phyloP scores from a whole-genome alignment of 345 rosid species.

The Xanthoceras sorbifolium region DNA sequence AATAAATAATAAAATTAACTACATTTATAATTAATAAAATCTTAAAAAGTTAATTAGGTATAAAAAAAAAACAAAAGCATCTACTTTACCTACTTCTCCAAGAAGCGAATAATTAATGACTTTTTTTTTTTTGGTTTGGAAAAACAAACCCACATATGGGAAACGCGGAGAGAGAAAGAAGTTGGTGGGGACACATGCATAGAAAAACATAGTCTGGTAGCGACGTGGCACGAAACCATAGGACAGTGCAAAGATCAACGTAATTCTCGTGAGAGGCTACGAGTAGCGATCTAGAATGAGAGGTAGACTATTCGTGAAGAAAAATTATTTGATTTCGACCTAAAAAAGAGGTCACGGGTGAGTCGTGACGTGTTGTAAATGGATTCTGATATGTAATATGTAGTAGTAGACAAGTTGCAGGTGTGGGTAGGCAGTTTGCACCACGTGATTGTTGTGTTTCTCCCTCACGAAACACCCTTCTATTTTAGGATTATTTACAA shows the following conservation, averaged over 20 bases:
- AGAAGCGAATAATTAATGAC: not conserved
- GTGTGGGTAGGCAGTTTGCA: not conserved
- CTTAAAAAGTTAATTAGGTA: no score
- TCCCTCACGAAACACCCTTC: constrained; percentile 1
- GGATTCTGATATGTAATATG: not conserved
- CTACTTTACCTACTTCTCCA: not conserved
- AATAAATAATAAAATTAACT: no score
- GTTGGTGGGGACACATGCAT: constrained; percentile 12
- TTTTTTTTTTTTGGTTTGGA: no score
- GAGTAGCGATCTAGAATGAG: constrained; percentile 6
- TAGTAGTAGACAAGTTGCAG: no score
- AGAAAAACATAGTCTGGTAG: not conserved
- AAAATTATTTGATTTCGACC: no score
- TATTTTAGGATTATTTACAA: not conserved
- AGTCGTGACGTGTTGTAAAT: not conserved
- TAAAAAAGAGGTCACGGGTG: not conserved
- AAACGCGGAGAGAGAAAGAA: constrained; percentile 28
- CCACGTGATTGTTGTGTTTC: not conserved
- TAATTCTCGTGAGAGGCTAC: constrained; percentile 17
- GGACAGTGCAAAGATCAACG: not conserved
- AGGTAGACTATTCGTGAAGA: not conserved
- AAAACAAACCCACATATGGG: constrained; percentile 4
- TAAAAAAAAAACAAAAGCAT: not conserved
- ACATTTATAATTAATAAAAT: no score
- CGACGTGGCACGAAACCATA: constrained; percentile 16